Percentiles rank a stretch among this genome's conserved stretches.
These are phyloP conservation scores for Solanum pennellii DNA, from an alignment of 257 asterid genomes.

Conservation along the genomic window DNA sequence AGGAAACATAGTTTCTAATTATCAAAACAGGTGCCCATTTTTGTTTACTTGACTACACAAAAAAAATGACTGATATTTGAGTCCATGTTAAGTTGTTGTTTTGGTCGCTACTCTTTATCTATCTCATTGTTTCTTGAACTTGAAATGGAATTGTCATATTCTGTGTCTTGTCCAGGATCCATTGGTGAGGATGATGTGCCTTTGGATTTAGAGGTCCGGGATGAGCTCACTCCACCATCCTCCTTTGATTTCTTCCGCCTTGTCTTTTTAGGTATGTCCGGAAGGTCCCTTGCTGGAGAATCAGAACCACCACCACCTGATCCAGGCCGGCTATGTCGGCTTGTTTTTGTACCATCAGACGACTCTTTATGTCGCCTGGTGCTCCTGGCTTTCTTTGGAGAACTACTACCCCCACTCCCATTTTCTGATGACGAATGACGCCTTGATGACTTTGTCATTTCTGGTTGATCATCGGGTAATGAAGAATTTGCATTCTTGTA, in stretches of 20 bases:
- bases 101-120: conserved; percentile 6
- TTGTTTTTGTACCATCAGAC: conserved; percentile 25
- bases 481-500: conserved; percentile 11
- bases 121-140: conserved; percentile 3
- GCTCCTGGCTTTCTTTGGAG: conserved; percentile 29
- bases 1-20: neutral
- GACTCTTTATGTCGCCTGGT: conserved; percentile 39
- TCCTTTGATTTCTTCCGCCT: conserved; percentile 53
- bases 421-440: conserved; percentile 12
- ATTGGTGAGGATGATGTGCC: neutral
- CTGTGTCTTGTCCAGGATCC: conserved; percentile 7
- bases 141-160: neutral
- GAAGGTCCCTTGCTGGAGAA: conserved; percentile 12
- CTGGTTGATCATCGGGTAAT: conserved; percentile 14
- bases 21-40: neutral
- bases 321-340: conserved; percentile 7
- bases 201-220: conserved; percentile 19
- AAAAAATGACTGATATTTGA: neutral
- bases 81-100: conserved; percentile 1
- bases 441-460: conserved; percentile 28
- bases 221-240: conserved; percentile 7
- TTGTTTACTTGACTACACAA: neutral
- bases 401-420: conserved; percentile 6
- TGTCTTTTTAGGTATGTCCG: conserved; percentile 33
- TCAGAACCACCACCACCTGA: conserved; percentile 8